phyloP scores from a whole-genome alignment of 352 stramenopile genomes.

The Phytophthora hybrid region DNA sequence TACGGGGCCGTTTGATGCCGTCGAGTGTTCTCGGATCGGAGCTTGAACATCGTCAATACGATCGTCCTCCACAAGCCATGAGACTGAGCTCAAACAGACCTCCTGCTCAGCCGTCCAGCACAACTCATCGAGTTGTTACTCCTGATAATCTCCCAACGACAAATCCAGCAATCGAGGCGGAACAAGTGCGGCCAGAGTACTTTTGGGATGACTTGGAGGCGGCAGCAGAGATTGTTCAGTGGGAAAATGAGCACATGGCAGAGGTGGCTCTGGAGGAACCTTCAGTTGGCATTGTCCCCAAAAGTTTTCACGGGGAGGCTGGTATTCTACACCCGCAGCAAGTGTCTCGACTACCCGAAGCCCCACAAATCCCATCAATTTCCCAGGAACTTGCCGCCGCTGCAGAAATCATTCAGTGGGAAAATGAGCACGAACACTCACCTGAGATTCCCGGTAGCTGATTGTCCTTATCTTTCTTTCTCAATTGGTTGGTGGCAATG shows the following conservation, averaged over 20 bases:
- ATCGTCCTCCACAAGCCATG: neutral
- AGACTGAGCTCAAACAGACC: conserved; percentile 11
- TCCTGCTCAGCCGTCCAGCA: neutral
- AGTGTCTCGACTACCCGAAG: conserved; percentile 3
- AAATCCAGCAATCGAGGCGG: neutral
- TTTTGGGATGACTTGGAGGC: conserved; percentile 58
- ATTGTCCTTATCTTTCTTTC: neutral
- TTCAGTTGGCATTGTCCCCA: neutral
- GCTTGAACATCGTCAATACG: neutral
- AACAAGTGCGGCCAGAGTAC: conserved; percentile 25
- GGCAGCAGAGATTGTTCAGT: conserved; percentile 61
- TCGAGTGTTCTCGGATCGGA: neutral
- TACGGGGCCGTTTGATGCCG: neutral
- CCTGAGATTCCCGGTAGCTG: conserved; percentile 12
- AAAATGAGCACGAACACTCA: conserved; percentile 44
- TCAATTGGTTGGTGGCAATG: neutral
- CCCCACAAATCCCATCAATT: conserved; percentile 22
- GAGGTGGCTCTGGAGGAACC: conserved; percentile 29
- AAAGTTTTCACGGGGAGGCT: neutral
- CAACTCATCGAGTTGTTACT: conserved; percentile 33
- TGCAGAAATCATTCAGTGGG: conserved; percentile 57
- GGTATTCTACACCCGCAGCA: neutral
- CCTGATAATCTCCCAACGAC: conserved; percentile 22
- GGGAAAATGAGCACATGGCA: conserved; percentile 58
- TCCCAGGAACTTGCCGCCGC: conserved; percentile 51